Conservation (phyloP, 768 basidiomycete genomes). For the Leccinum fibrillosum region DNA sequence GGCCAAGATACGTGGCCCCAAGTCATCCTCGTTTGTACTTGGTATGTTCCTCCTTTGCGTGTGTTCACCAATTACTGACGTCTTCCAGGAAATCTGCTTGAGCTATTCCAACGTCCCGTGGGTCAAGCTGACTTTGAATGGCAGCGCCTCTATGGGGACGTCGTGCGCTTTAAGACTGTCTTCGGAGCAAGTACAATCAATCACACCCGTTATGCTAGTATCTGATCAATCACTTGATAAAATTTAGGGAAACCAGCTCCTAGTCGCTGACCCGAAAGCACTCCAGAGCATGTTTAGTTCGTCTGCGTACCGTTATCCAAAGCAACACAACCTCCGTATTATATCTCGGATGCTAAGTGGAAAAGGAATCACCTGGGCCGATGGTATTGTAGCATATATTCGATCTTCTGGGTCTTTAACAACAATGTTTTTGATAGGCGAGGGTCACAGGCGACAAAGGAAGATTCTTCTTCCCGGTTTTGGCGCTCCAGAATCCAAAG, state of each 20-base stretch:
- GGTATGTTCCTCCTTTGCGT: constrained; percentile 3
- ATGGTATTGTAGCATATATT: constrained; percentile 27
- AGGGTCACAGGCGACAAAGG: constrained; percentile 51
- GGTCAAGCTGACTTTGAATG: constrained; percentile 30
- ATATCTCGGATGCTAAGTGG: constrained; percentile 26
- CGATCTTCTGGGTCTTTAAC: constrained; percentile 7
- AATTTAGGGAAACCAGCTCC: constrained; percentile 41
- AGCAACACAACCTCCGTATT: constrained; percentile 29
- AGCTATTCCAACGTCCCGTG: constrained; percentile 28
- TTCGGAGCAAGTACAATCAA: constrained; percentile 22
- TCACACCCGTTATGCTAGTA: neutral
- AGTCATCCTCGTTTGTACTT: constrained; percentile 22
- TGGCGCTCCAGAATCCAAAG: constrained; percentile 47
- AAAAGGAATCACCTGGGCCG: constrained; percentile 39
- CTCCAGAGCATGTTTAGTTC: constrained; percentile 38
- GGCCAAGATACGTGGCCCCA: constrained; percentile 20
- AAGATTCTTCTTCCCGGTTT: constrained; percentile 57
- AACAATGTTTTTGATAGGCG: constrained; percentile 19
- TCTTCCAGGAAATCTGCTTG: constrained; percentile 26
- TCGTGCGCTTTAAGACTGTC: constrained; percentile 28
- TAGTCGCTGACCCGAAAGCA: constrained; percentile 49
- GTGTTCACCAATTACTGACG: constrained; percentile 21
- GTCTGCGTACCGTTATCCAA: constrained; percentile 42
- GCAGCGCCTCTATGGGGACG: constrained; percentile 28
- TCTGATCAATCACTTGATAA: constrained; percentile 3